phyloP scores from a whole-genome alignment of 257 asterid genomes.

The Euphrasia confusa region DNA sequence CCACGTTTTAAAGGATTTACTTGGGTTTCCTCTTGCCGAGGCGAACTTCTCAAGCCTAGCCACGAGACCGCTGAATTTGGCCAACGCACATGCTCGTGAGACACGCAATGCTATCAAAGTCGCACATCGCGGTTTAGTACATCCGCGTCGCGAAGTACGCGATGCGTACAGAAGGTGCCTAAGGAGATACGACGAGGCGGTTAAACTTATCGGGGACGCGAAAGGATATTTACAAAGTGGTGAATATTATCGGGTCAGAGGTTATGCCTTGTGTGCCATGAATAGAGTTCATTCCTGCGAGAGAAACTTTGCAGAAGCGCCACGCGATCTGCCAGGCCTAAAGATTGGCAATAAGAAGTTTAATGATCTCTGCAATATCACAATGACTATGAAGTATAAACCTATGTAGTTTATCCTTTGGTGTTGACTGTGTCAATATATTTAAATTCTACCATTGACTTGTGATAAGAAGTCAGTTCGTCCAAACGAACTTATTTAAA shows the following conservation, averaged over 20 bases:
- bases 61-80: neutral
- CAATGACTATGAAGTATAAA: neutral
- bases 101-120: neutral
- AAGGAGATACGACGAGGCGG: neutral
- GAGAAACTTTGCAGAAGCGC: neutral
- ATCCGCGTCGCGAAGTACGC: neutral
- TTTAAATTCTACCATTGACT: no score
- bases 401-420: no score
- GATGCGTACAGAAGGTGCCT: conserved; percentile 7
- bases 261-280: neutral
- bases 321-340: neutral
- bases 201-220: neutral
- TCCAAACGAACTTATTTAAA: no score
- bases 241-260: conserved; percentile 1
- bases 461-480: no score
- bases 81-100: neutral
- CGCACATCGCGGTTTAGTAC: neutral
- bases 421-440: no score
- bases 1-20: conserved; percentile 3
- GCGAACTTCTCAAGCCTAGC: conserved; percentile 16
- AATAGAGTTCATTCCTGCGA: conserved; percentile 7
- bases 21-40: conserved; percentile 2
- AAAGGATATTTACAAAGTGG: neutral
- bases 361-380: conserved; percentile 13
- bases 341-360: conserved; percentile 13